Evolutionary conservation across 164 flowering plant species (phyloP).

Genomic region (Umbilicus rupestris): DNA sequence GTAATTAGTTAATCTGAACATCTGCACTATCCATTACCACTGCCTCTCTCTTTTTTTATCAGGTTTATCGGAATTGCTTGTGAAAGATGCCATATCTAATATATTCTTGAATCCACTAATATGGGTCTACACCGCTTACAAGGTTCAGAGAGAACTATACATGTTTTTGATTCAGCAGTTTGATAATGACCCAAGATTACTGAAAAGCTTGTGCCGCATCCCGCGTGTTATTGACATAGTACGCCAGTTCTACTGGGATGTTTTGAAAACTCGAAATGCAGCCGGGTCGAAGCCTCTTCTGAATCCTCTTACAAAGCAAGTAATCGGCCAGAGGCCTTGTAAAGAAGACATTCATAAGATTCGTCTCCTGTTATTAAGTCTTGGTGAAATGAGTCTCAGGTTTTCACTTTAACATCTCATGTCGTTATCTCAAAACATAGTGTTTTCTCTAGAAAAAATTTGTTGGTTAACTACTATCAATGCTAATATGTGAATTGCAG

Average conservation of each 20-base stretch:
- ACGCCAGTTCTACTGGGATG: conserved; percentile 74
- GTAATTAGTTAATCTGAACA: neutral
- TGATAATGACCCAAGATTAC: conserved; percentile 76
- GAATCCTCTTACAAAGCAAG: conserved; percentile 43
- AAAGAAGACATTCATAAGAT: conserved; percentile 80
- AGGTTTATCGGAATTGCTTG: conserved; percentile 78
- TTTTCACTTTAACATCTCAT: conserved; percentile 12
- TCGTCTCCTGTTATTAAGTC: conserved; percentile 87
- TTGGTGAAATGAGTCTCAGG: conserved; percentile 99
- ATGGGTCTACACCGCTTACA: conserved; percentile 71
- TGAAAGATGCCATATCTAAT: conserved; percentile 63
- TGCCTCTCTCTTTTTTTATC: conserved; percentile 10
- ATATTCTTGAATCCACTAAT: conserved; percentile 83
- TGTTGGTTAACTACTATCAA: neutral
- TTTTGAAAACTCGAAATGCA: conserved; percentile 33
- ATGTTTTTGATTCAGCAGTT: conserved; percentile 90
- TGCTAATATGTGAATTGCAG: conserved; percentile 30
- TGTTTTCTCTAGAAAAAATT: neutral
- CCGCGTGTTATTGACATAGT: conserved; percentile 80
- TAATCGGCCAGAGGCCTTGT: conserved; percentile 64
- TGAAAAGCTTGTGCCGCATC: conserved; percentile 59
- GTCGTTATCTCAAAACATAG: neutral
- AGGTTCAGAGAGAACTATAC: conserved; percentile 86
- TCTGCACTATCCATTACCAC: neutral
- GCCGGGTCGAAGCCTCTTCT: conserved; percentile 52